Conservation (phyloP, 139 green algal species). For the Zygnema circumcarinatum region DNA sequence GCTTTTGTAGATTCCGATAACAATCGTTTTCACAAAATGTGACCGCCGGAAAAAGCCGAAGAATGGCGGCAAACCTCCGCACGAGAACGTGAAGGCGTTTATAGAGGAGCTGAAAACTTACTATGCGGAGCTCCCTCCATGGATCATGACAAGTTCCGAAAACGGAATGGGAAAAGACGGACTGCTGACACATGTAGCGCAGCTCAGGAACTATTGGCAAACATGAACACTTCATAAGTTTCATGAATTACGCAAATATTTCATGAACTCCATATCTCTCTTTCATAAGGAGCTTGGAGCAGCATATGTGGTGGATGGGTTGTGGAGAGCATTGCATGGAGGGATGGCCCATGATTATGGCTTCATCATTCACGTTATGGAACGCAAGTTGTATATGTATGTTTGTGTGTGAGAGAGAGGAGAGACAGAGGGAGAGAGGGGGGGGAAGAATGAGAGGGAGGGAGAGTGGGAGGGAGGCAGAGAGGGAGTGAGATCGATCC, state of each 20-base stretch:
- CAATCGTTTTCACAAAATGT: conserved; percentile 84
- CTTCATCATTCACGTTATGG: no score
- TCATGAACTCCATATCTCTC: no score
- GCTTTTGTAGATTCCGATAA: conserved; percentile 76
- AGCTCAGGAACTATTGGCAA: conserved; percentile 53
- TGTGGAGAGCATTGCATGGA: neutral
- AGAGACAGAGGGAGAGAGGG: neutral
- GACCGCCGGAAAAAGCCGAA: conserved; percentile 61
- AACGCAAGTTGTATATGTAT: no score
- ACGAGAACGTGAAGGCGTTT: conserved; percentile 59
- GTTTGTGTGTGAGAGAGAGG: neutral
- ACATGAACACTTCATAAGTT: conserved; percentile 1
- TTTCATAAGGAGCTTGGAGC: no score
- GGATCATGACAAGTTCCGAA: conserved; percentile 50
- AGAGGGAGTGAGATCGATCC: conserved; percentile 7
- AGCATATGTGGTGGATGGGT: conserved; percentile 11
- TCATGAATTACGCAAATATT: neutral
- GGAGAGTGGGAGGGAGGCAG: conserved; percentile 14
- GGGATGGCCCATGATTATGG: no score
- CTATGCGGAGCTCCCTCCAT: conserved; percentile 47
- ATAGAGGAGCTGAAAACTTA: neutral
- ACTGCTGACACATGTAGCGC: conserved; percentile 42
- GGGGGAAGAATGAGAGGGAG: neutral
- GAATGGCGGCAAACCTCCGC: conserved; percentile 12
- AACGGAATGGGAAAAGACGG: conserved; percentile 39